Conservation (phyloP, 1,139 yeast species). For the Suzukiozyma palmioleophila region DNA sequence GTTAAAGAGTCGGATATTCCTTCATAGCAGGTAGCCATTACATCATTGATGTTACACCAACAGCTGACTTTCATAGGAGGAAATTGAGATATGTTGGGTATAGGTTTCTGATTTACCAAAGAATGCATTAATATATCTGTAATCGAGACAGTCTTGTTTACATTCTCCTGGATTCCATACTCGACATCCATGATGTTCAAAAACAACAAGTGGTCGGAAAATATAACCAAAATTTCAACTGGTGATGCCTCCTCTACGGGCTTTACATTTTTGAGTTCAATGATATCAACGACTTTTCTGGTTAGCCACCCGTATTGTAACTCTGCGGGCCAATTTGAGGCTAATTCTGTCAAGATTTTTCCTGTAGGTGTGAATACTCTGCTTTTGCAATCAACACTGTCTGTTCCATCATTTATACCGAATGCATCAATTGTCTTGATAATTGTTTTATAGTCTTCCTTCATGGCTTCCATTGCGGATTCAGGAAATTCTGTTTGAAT, state of each 20-base stretch:
- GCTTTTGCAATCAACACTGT: constrained; percentile 43
- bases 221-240: constrained; percentile 62
- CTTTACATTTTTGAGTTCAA: constrained; percentile 44
- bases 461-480: constrained; percentile 13
- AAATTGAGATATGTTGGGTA: constrained; percentile 46
- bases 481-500: constrained; percentile 14
- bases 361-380: constrained; percentile 91
- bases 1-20: constrained; percentile 17
- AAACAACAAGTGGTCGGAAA: constrained; percentile 74
- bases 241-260: constrained; percentile 23
- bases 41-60: constrained; percentile 64
- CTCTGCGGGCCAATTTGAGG: constrained; percentile 82
- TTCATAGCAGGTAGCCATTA: constrained; percentile 43
- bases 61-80: constrained; percentile 66
- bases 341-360: constrained; percentile 76
- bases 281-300: constrained; percentile 79
- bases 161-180: constrained; percentile 22
- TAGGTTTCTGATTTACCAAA: constrained; percentile 77
- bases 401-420: constrained; percentile 46
- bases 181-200: constrained; percentile 45
- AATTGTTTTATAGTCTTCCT: constrained; percentile 49
- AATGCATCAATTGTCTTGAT: constrained; percentile 75
- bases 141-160: constrained; percentile 53
- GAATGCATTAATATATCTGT: constrained; percentile 89
- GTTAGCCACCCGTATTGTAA: constrained; percentile 86